Conservation (phyloP, 2,329 filamentous ascomycete species). For the Cercospora citrullina region DNA sequence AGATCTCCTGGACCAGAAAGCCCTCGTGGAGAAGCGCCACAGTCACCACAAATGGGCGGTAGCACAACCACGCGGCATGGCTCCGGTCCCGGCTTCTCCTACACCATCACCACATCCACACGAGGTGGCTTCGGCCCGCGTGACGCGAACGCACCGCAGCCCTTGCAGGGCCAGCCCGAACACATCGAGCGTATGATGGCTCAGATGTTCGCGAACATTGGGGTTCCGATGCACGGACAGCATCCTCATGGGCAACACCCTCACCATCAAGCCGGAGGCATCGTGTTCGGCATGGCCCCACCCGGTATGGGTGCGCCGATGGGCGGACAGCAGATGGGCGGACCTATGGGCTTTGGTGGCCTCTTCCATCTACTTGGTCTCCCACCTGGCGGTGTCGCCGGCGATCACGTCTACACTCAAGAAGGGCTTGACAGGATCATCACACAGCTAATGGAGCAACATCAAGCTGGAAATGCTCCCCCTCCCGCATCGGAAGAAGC, state of each 20-base stretch:
- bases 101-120: constrained; percentile 36
- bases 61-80: constrained; percentile 23
- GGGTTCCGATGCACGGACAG: constrained; percentile 21
- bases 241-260: not conserved
- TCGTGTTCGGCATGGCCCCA: constrained; percentile 6
- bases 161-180: constrained; percentile 39
- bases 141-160: constrained; percentile 53
- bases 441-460: constrained; percentile 82
- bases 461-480: constrained; percentile 72
- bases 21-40: constrained; percentile 2
- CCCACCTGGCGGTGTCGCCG: constrained; percentile 50
- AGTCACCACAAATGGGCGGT: constrained; percentile 17
- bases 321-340: constrained; percentile 9
- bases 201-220: constrained; percentile 39
- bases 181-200: constrained; percentile 35
- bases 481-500: constrained; percentile 76
- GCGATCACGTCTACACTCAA: constrained; percentile 87
- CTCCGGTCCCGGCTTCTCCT: constrained; percentile 33
- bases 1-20: constrained; percentile 11
- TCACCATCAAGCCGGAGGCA: not conserved
- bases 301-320: not conserved
- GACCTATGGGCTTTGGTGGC: constrained; percentile 20
- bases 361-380: constrained; percentile 30
- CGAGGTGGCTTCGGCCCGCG: constrained; percentile 49
- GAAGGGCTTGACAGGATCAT: constrained; percentile 89